Percentiles rank a stretch among this genome's conserved stretches.
phyloP scores from a whole-genome alignment of 495 filamentous ascomycete species.

The Hypoxylon perforatum region DNA sequence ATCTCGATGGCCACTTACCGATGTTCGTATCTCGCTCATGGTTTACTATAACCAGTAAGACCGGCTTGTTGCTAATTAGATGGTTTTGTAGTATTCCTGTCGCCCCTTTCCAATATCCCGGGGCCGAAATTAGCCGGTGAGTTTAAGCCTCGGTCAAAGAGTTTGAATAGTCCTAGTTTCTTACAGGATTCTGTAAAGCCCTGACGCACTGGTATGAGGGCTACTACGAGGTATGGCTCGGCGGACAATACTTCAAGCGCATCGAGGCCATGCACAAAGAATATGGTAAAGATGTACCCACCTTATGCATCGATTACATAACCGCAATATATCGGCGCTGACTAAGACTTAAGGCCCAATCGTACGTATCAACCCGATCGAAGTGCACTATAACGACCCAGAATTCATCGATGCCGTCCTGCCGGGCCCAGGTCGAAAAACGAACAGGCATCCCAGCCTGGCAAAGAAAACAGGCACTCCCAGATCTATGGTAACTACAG shows the following conservation, averaged over 20 bases:
- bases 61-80: not conserved
- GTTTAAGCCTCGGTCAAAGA: not conserved
- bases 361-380: conserved; percentile 43
- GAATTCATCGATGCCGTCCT: conserved; percentile 39
- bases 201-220: conserved; percentile 55
- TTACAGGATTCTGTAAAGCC: conserved; percentile 35
- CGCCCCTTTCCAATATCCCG: not conserved
- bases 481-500: conserved; percentile 47
- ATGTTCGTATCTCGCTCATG: no score
- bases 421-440: no score
- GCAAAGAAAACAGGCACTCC: no score
- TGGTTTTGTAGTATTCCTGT: not conserved
- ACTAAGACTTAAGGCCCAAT: conserved; percentile 36
- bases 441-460: no score
- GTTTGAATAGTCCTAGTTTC: not conserved
- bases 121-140: conserved; percentile 12
- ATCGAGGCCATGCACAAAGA: conserved; percentile 37
- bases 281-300: no score
- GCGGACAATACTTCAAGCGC: conserved; percentile 35
- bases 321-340: no score
- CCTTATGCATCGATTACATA: no score
- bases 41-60: no score
- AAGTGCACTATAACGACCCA: conserved; percentile 42
- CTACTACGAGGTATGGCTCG: conserved; percentile 53
- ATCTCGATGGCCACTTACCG: no score